A percentile compares a stretch with the other conserved stretches of the same genome.
phyloP scores from a whole-genome alignment of 306 rosid species.

The Dalbergia cultrata region DNA sequence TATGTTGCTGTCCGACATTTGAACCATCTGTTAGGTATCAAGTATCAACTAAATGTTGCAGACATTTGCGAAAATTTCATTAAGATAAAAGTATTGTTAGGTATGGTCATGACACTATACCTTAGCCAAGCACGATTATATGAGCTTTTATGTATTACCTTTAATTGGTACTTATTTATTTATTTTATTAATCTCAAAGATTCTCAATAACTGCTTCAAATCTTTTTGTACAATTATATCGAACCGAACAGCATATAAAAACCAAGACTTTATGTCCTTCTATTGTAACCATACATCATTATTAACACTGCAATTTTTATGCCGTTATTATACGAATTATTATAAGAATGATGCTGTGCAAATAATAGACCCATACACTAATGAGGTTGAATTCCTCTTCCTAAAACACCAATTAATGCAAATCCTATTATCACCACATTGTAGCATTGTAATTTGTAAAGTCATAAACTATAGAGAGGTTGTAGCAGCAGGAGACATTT shows the following conservation, averaged over 20 bases:
- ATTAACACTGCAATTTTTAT: too few relatives aligned
- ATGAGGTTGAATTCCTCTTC: background rate
- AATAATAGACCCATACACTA: background rate
- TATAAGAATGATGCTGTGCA: background rate
- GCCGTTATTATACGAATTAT: too few relatives aligned
- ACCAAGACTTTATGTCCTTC: too few relatives aligned
- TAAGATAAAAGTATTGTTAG: background rate
- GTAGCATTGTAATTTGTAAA: background rate
- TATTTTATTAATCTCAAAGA: background rate
- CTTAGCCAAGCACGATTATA: background rate
- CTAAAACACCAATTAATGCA: background rate
- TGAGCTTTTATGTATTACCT: background rate
- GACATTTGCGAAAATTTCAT: background rate
- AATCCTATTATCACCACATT: background rate
- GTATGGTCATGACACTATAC: background rate
- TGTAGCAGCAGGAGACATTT: constrained; percentile 12
- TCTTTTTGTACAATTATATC: background rate
- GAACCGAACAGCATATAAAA: too few relatives aligned
- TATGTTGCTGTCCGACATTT: background rate
- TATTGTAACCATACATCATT: too few relatives aligned
- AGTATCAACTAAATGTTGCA: background rate
- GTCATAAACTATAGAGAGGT: background rate
- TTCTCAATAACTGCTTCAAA: background rate
- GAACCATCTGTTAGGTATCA: background rate
- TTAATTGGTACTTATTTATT: background rate